Percentiles rank a stretch among this genome's conserved stretches.
Evolutionary conservation across 306 rosid species (phyloP).

Genomic region (Spatholobus suberectus): DNA sequence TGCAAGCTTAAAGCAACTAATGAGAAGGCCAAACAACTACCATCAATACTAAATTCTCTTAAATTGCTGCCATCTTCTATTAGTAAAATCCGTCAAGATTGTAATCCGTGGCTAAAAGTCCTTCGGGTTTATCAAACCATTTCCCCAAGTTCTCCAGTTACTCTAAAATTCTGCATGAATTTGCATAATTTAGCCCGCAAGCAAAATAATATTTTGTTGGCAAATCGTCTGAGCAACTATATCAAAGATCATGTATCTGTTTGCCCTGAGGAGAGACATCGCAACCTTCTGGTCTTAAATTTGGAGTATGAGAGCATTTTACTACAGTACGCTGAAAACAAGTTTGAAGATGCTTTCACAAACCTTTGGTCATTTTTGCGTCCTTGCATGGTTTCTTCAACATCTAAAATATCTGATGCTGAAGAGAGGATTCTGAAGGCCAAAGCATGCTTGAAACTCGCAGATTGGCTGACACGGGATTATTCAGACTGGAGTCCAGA

Average conservation of each 20-base stretch:
- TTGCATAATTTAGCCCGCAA: constrained; percentile 80
- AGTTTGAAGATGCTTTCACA: constrained; percentile 83
- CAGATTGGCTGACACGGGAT: constrained; percentile 76
- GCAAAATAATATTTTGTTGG: constrained; percentile 72
- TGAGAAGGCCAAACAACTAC: constrained; percentile 55
- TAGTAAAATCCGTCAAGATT: constrained; percentile 78
- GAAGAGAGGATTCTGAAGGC: constrained; percentile 79
- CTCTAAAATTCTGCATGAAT: constrained; percentile 74
- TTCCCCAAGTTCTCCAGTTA: constrained; percentile 68
- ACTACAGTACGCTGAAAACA: constrained; percentile 80
- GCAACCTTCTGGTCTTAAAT: constrained; percentile 60
- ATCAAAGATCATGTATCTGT: constrained; percentile 59
- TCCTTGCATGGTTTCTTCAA: constrained; percentile 71
- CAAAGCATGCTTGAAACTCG: constrained; percentile 89
- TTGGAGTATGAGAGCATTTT: constrained; percentile 85
- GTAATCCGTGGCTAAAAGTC: constrained; percentile 86
- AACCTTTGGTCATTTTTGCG: constrained; percentile 83
- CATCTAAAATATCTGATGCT: constrained; percentile 46
- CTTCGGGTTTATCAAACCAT: constrained; percentile 82
- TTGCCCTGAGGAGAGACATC: constrained; percentile 61
- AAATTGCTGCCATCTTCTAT: constrained; percentile 65
- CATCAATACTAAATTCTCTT: constrained; percentile 66
- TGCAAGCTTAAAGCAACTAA: constrained; percentile 63
- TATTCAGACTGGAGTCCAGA: constrained; percentile 61
- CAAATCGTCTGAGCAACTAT: constrained; percentile 67